phyloP scores from a whole-genome alignment of 139 green algal species.

The Chlorella sp. region DNA sequence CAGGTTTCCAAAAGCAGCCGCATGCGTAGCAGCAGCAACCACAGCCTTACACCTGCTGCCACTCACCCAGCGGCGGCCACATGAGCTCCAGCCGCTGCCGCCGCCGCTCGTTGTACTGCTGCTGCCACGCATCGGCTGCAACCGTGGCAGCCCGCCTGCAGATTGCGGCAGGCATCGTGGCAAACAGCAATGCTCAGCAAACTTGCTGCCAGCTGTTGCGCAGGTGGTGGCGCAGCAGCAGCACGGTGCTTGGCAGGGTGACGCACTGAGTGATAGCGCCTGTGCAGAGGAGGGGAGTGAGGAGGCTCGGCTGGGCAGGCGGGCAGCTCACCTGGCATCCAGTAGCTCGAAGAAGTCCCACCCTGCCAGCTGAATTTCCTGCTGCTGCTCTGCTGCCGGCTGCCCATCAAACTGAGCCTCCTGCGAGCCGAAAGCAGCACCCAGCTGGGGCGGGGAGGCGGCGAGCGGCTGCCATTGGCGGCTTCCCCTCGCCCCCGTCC shows the following conservation, averaged over 20 bases:
- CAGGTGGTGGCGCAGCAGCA: not conserved
- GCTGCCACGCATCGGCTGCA: not conserved
- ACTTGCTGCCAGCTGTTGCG: not conserved
- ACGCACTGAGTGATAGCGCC: too few species aligned
- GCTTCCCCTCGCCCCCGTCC: too few species aligned
- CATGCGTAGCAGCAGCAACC: not conserved
- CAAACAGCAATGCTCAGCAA: not conserved
- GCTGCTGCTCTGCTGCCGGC: not conserved
- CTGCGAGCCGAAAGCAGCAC: not conserved
- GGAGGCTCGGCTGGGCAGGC: not conserved
- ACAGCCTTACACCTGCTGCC: not conserved
- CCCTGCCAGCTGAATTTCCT: not conserved
- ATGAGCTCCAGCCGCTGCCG: slow-evolving; percentile 19
- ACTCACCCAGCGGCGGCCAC: slow-evolving; percentile 28
- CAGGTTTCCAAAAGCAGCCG: not conserved
- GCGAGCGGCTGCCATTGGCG: not conserved
- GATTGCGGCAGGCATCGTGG: not conserved
- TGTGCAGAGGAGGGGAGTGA: not conserved
- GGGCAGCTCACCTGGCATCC: slow-evolving; percentile 16
- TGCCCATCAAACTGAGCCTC: slow-evolving; percentile 15
- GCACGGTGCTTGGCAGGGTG: not conserved
- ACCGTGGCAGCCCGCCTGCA: slow-evolving; percentile 9
- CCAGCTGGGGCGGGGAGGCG: not conserved
- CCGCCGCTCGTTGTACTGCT: not conserved
- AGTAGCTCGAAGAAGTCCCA: slow-evolving; percentile 23